These are phyloP conservation scores for Scytalidium lignicola DNA, from an alignment of 2,329 filamentous ascomycete genomes.

Conservation along the genomic window DNA sequence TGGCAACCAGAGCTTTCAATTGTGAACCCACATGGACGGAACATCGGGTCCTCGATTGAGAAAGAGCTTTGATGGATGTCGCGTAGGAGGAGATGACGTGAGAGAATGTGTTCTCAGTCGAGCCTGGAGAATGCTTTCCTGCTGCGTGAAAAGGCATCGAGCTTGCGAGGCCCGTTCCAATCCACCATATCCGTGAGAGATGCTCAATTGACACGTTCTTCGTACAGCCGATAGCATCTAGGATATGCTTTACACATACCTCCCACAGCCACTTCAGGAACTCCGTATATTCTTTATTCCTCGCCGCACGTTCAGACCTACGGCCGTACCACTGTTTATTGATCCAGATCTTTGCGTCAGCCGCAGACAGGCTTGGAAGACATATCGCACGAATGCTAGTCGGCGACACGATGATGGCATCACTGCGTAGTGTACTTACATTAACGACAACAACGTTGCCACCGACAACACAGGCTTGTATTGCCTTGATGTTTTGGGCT, in stretches of 20 bases:
- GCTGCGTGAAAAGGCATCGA: conserved; percentile 7
- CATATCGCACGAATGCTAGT: background rate
- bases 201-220: no score
- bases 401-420: background rate
- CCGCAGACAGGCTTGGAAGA: no score
- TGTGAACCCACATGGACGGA: no score
- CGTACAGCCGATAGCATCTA: no score
- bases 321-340: no score
- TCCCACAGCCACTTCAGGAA: no score
- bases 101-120: background rate
- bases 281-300: no score
- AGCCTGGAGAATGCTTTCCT: background rate
- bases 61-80: conserved; percentile 5
- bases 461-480: background rate
- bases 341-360: no score
- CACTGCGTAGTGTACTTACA: background rate
- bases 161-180: conserved; percentile 2
- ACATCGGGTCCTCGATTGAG: no score
- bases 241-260: no score
- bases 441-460: background rate
- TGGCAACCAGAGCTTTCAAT: no score
- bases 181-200: conserved; percentile 5
- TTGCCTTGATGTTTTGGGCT: background rate
- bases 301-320: no score
- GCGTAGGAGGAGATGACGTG: conserved; percentile 5